Conservation (phyloP, 2,329 filamentous ascomycete genomes). For the Ophiostoma ulmi region DNA sequence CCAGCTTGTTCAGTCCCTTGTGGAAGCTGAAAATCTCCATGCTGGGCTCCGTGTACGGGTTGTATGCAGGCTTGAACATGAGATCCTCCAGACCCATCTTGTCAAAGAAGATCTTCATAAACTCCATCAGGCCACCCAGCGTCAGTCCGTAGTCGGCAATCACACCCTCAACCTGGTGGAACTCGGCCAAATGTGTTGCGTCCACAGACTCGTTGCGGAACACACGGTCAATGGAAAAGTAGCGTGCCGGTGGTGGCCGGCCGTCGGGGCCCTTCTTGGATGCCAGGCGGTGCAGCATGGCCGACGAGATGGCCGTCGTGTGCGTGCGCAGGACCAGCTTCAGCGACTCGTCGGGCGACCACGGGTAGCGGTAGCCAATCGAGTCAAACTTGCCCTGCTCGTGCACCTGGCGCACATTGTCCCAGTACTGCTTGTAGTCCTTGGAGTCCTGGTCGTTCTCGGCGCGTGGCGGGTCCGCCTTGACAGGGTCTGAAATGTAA, state of each 20-base stretch:
- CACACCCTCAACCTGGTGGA: conserved; percentile 97
- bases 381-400: conserved; percentile 89
- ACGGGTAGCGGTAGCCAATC: conserved; percentile 93
- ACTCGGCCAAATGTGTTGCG: conserved; percentile 92
- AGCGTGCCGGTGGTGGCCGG: conserved; percentile 65
- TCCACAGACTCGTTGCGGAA: conserved; percentile 98
- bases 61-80: conserved; percentile 92
- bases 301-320: conserved; percentile 86
- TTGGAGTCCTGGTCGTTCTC: conserved; percentile 48
- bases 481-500: conserved; percentile 81
- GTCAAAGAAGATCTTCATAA: conserved; percentile 58
- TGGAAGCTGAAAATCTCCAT: conserved; percentile 99
- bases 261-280: conserved; percentile 65
- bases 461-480: conserved; percentile 63
- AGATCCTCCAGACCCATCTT: conserved; percentile 87
- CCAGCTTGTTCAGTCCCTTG: conserved; percentile 79
- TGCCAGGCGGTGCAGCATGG: conserved; percentile 85
- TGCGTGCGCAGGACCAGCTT: conserved; percentile 90
- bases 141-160: conserved; percentile 95
- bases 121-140: conserved; percentile 82
- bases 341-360: conserved; percentile 79
- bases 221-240: conserved; percentile 97
- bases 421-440: conserved; percentile 81
- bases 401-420: conserved; percentile 82
- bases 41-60: conserved; percentile 89